These are phyloP conservation scores for Tylopilus orsonianus DNA, from an alignment of 1,284 basidiomycete genomes.

Conservation along the genomic window DNA sequence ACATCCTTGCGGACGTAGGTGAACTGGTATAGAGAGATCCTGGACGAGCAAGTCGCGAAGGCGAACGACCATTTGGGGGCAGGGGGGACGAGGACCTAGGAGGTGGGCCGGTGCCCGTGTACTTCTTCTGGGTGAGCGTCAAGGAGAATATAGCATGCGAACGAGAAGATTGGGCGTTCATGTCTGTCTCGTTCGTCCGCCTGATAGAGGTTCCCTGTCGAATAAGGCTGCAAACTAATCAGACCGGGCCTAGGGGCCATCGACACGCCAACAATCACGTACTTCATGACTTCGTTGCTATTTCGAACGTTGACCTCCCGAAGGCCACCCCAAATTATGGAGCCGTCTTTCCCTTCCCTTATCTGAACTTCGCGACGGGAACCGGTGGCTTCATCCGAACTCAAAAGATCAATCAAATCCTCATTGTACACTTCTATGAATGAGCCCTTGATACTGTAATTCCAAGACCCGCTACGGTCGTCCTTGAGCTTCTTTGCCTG, in stretches of 20 bases:
- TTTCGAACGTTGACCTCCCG: slow-evolving; percentile 86
- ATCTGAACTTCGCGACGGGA: slow-evolving; percentile 87
- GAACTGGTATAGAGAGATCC: slow-evolving; percentile 61
- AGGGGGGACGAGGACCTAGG: slow-evolving; percentile 75
- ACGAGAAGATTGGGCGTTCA: slow-evolving; percentile 97
- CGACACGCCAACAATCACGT: slow-evolving; percentile 38
- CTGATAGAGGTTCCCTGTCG: slow-evolving; percentile 87
- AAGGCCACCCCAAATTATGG: slow-evolving; percentile 96
- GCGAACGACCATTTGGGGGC: slow-evolving; percentile 68
- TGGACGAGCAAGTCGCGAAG: slow-evolving; percentile 74
- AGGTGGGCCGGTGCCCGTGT: slow-evolving; percentile 60
- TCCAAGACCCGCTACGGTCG: slow-evolving; percentile 71
- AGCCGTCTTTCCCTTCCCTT: slow-evolving; percentile 93
- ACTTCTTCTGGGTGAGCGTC: slow-evolving; percentile 88
- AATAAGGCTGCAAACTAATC: slow-evolving; percentile 55
- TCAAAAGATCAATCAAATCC: slow-evolving; percentile 88
- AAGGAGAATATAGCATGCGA: slow-evolving; percentile 99
- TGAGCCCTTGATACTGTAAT: slow-evolving; percentile 75
- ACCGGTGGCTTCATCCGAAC: slow-evolving; percentile 62
- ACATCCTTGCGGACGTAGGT: slow-evolving; percentile 48
- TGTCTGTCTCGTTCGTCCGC: slow-evolving; percentile 95
- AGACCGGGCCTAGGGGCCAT: slow-evolving; percentile 13
- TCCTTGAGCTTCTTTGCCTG: slow-evolving; percentile 74
- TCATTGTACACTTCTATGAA: slow-evolving; percentile 99
- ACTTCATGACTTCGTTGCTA: slow-evolving; percentile 89